Conservation (phyloP, 768 basidiomycete species). For the Russula sp. region DNA sequence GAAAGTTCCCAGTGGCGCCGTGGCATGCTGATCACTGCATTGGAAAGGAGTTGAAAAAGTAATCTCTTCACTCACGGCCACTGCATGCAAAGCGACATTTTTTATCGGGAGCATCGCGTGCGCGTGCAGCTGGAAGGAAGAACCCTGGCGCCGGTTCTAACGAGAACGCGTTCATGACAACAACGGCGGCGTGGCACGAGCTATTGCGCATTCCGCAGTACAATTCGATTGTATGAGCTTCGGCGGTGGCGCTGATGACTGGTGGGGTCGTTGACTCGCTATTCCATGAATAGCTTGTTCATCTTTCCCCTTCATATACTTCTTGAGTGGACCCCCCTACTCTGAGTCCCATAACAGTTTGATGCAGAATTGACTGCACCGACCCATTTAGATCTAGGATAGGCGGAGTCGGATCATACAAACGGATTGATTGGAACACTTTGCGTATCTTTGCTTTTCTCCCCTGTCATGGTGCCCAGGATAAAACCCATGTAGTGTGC, state of each 20-base stretch:
- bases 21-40: not conserved
- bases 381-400: slow-evolving; percentile 31
- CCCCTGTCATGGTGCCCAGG: not conserved
- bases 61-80: slow-evolving; percentile 30
- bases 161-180: slow-evolving; percentile 38
- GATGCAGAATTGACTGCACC: not conserved
- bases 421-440: slow-evolving; percentile 36
- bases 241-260: slow-evolving; percentile 46
- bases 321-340: slow-evolving; percentile 49
- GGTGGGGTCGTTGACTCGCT: slow-evolving; percentile 43
- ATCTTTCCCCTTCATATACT: slow-evolving; percentile 63
- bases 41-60: not conserved
- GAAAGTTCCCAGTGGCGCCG: not conserved
- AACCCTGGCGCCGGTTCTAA: slow-evolving; percentile 37
- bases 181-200: slow-evolving; percentile 37
- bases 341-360: slow-evolving; percentile 59
- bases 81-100: too few species aligned
- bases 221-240: slow-evolving; percentile 45
- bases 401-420: slow-evolving; percentile 40
- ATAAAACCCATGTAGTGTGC: not conserved
- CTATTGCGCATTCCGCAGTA: not conserved
- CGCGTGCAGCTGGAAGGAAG: not conserved
- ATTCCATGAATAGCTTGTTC: slow-evolving; percentile 43
- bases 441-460: slow-evolving; percentile 23
- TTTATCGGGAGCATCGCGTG: slow-evolving; percentile 36